Conservation (phyloP, 1,139 yeast genomes). For the Protomyces inouyei region DNA sequence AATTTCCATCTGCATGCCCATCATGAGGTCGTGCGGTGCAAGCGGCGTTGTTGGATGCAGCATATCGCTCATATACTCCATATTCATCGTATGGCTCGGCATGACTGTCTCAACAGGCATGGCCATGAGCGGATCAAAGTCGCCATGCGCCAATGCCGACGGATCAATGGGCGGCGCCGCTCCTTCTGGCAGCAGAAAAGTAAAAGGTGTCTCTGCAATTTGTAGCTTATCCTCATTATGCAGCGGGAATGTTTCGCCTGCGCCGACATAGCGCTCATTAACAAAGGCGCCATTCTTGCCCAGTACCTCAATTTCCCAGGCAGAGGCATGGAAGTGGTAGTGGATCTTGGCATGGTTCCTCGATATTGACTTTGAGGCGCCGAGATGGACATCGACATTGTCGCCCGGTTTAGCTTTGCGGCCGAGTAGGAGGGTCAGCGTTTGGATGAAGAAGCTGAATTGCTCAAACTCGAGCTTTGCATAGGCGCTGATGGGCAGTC, state of each 20-base stretch:
- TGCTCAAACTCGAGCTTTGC: conserved; percentile 90
- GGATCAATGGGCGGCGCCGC: conserved; percentile 11
- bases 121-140: conserved; percentile 28
- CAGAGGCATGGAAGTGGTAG: conserved; percentile 89
- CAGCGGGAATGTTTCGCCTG: conserved; percentile 83
- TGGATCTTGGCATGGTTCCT: conserved; percentile 90
- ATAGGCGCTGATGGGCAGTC: conserved; percentile 51
- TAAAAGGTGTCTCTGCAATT: conserved; percentile 85
- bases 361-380: conserved; percentile 85
- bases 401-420: conserved; percentile 65
- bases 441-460: conserved; percentile 90
- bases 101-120: not conserved
- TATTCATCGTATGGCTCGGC: conserved; percentile 1
- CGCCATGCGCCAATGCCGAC: conserved; percentile 35
- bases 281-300: conserved; percentile 97
- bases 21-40: conserved; percentile 25
- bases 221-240: conserved; percentile 74
- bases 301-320: conserved; percentile 81
- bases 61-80: not conserved
- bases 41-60: conserved; percentile 7
- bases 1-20: not conserved
- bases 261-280: conserved; percentile 78
- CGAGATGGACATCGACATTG: conserved; percentile 74
- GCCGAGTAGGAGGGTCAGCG: conserved; percentile 87
- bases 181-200: conserved; percentile 59